These are phyloP conservation scores for Dalbergia cochinchinensis DNA, from an alignment of 306 rosid species.

Conservation along the genomic window DNA sequence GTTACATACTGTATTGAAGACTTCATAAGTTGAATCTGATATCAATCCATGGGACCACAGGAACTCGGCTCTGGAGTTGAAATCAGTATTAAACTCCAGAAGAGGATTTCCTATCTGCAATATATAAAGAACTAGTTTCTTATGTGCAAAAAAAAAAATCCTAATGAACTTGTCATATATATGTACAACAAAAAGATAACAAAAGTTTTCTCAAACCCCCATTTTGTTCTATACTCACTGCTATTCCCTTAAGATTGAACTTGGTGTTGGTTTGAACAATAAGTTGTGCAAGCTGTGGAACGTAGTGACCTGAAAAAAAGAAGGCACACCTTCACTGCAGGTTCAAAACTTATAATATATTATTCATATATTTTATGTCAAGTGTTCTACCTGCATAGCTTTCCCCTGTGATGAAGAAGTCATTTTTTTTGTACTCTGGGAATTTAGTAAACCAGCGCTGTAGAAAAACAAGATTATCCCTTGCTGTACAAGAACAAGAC, in stretches of 20 bases:
- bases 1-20: slow-evolving; percentile 53
- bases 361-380: neutral
- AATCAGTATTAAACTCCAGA: slow-evolving; percentile 62
- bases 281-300: slow-evolving; percentile 77
- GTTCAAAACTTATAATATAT: neutral
- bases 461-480: slow-evolving; percentile 69
- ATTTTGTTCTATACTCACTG: slow-evolving; percentile 51
- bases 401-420: slow-evolving; percentile 71
- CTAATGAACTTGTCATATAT: too few species aligned
- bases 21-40: slow-evolving; percentile 55
- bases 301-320: slow-evolving; percentile 65
- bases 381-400: slow-evolving; percentile 65
- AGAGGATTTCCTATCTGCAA: slow-evolving; percentile 78
- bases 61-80: slow-evolving; percentile 61
- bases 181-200: too few species aligned
- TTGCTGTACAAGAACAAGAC: slow-evolving; percentile 44
- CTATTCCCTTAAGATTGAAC: slow-evolving; percentile 67
- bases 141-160: too few species aligned
- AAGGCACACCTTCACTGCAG: neutral
- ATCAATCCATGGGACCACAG: slow-evolving; percentile 70
- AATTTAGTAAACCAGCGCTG: slow-evolving; percentile 61
- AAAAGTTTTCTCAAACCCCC: too few species aligned
- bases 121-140: too few species aligned
- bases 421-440: slow-evolving; percentile 56
- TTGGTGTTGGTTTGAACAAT: slow-evolving; percentile 47